Evolutionary conservation across 345 rosid genomes (phyloP), one percentile per base, ranked within the genome.

Genomic region (Mercurialis annua): DNA sequence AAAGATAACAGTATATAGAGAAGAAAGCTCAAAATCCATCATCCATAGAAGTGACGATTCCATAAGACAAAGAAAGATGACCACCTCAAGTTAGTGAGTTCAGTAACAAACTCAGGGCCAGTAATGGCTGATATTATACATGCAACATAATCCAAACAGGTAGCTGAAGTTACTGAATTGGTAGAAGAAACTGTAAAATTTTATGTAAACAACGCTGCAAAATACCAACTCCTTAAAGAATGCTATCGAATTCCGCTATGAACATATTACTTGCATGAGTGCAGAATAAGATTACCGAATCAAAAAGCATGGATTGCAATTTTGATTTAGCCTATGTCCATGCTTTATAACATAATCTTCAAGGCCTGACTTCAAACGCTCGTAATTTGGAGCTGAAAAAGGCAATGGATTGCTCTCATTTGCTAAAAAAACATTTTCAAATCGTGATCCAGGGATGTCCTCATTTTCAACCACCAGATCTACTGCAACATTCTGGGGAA

Each of bases 281-380:
- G 52, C 23, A 6, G 27, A 26, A 59, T 38, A 58, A 71, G 58
- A 72, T 66, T 80, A 88, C 89, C 85, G 69, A 53, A 58, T 75
- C 47, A 76, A 58, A 64, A 85, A 84, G 87, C 92, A 87, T 33
- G 67, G 64, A 51, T 76, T 80, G 47, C 92, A 84, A 50, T 72
- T 79, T 42, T 72, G 64, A 48, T 52, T 69, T 71, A 83, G 62
- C 74, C 66, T 77, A 34, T 86, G 78, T 58, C 83, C 74, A 72
- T 85, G 89, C 78, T 68, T 90, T 71, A 86, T 47, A 67, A 90
- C 83, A 68, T 87, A 87, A 80, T 84, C 92, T 78, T 85, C 84
- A 60, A 89, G 80, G 79, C 99, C 97, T 58, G 83, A 86, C 73
- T 80, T 83, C 71, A 94, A 63, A 43, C 86, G 80, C 73, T 87